Evolutionary conservation across 768 basidiomycete genomes (phyloP).

Genomic region (Tulasnella sp.): DNA sequence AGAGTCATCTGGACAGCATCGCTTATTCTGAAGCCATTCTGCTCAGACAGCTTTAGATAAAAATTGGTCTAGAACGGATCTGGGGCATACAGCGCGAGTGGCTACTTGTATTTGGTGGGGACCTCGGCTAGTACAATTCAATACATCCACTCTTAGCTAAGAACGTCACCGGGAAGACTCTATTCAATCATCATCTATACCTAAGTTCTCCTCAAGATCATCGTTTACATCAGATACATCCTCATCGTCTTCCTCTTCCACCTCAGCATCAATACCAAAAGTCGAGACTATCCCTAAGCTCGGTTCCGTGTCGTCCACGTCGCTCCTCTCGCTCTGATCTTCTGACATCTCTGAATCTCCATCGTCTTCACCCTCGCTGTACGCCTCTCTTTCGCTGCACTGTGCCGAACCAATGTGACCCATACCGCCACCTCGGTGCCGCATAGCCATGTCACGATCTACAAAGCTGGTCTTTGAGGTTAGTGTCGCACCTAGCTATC

Average conservation of each 20-base stretch:
- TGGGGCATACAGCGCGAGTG: too few relatives aligned
- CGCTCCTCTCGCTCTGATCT: not conserved
- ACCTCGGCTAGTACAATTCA: not conserved
- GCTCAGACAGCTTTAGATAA: not conserved
- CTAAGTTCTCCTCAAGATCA: not conserved
- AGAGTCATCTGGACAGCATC: not conserved
- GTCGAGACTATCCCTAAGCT: not conserved
- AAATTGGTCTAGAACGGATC: not conserved
- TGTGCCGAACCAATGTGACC: slow-evolving; percentile 17
- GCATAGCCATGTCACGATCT: slow-evolving; percentile 23
- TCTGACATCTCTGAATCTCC: not conserved
- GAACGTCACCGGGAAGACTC: not conserved
- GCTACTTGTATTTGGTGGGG: not conserved
- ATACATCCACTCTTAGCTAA: too few relatives aligned
- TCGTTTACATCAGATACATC: too few relatives aligned
- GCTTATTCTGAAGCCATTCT: not conserved
- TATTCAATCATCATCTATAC: not conserved
- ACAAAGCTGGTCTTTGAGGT: slow-evolving; percentile 18
- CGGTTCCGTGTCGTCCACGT: not conserved
- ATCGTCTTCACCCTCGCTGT: not conserved
- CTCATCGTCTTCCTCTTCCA: not conserved
- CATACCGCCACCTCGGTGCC: slow-evolving; percentile 19
- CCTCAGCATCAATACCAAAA: not conserved
- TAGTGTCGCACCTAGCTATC: too few relatives aligned
- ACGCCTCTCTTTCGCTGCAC: not conserved